Base-by-base conservation (phyloP, 2,329 filamentous ascomycete species). In the Aplosporella prunicola region DNA sequence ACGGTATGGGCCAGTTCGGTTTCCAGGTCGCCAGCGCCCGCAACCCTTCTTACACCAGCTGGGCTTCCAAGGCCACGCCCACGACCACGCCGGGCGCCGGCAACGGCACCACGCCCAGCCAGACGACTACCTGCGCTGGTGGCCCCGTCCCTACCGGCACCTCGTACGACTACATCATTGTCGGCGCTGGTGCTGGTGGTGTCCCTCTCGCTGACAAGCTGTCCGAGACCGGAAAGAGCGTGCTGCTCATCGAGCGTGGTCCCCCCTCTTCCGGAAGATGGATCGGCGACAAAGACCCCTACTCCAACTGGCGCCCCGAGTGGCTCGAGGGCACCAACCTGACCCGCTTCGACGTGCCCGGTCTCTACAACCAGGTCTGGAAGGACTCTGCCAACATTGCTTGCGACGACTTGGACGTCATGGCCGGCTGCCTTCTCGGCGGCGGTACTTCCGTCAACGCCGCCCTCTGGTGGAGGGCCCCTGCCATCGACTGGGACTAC, bases 301-400 rank as follows among this genome's bases (percentile, higher is more conserved):
- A 13, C 27, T 3, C 14, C 26, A 40, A 40, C 27, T 40, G 38
- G 38, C 32, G 38, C 9, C 38, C 38, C 17, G 56, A 59, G 2
- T 85, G 80, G 80, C 67, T 76, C 11, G 58, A 69, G 23, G 71
- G 69, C 23, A 74, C 72, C 13, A 74, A 75, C 33, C 58, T 82
- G 22, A 82, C 79, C 5, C 76, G 79, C 32, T 82, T 84, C 48
- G 80, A 84, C 49, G 72, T 83, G 5, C 80, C 80, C 0, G 77
- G 78, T 38, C 71, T 83, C 42, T 81, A 76, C 56, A 83, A 82
- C 53, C 66, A 82, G 57, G 80, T 84, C 46, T 81, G 76, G 71
- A 60, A 66, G 4, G 69, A 80, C 49, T 76, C 73, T 8, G 64
- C 65, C 4, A 77, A 76, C 18, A 75, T 82, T 47, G 72, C 74